A percentile compares a stretch with the other conserved stretches of the same genome.
These are phyloP conservation scores for Metschnikowia reukaufii DNA, from an alignment of 805 yeast species.

Conservation along the genomic window DNA sequence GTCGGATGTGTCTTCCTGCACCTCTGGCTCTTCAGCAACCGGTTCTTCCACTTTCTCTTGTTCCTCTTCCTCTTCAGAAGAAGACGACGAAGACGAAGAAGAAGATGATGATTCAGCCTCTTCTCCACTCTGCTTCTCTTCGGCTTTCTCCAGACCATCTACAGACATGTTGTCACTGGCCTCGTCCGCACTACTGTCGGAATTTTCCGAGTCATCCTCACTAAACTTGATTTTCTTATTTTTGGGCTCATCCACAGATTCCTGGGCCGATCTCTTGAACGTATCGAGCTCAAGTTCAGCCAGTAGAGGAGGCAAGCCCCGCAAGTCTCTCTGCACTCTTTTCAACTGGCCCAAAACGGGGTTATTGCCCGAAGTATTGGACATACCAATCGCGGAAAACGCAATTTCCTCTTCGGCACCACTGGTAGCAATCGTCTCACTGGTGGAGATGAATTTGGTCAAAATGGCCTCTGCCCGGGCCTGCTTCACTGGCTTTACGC, in stretches of 20 bases:
- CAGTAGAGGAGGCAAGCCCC: constrained; percentile 72
- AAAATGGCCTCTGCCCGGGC: constrained; percentile 48
- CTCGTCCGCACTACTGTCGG: too few species aligned
- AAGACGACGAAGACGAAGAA: too few species aligned
- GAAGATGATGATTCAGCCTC: too few species aligned
- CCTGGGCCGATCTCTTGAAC: constrained; percentile 11
- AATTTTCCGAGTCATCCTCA: too few species aligned
- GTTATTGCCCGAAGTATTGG: constrained; percentile 32
- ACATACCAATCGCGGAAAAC: constrained; percentile 29
- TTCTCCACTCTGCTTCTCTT: constrained; percentile 9
- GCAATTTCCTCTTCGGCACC: constrained; percentile 25
- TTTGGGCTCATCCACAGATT: constrained; percentile 12
- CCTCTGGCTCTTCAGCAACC: constrained; percentile 16
- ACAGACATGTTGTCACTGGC: constrained; percentile 12
- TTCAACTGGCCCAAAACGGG: constrained; percentile 60
- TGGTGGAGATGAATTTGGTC: constrained; percentile 42
- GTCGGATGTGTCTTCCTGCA: constrained; percentile 17
- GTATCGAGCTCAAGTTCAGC: constrained; percentile 24
- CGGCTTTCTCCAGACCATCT: constrained; percentile 14
- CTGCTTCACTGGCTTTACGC: constrained; percentile 30
- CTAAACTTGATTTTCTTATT: constrained; percentile 30
- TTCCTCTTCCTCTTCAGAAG: constrained; percentile 11
- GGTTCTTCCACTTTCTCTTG: constrained; percentile 13
- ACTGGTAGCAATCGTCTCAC: constrained; percentile 36
- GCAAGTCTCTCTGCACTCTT: constrained; percentile 72